phyloP scores from a whole-genome alignment of 2,329 filamentous ascomycete genomes.

The Trichoderma cornu-damae region DNA sequence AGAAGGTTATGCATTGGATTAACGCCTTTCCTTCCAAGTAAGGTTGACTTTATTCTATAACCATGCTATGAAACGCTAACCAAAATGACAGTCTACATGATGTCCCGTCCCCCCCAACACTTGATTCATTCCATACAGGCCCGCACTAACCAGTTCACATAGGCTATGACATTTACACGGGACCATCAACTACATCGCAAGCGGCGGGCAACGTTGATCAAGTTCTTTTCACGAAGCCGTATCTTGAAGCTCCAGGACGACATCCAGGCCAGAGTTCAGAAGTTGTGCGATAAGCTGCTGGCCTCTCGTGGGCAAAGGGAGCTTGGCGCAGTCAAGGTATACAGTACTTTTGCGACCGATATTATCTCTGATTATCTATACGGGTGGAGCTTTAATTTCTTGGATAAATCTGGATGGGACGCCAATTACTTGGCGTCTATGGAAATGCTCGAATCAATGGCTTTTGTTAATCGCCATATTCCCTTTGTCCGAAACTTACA shows the following conservation, averaged over 20 bases:
- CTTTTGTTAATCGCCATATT: constrained; percentile 19
- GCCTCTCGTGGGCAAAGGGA: constrained; percentile 1
- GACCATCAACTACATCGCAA: constrained; percentile 25
- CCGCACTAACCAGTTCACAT: neutral
- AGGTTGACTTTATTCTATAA: neutral
- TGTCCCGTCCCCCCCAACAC: neutral
- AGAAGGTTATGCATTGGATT: constrained; percentile 20
- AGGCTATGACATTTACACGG: constrained; percentile 11
- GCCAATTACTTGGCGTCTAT: constrained; percentile 18
- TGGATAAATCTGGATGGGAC: constrained; percentile 16
- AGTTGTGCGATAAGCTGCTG: constrained; percentile 21
- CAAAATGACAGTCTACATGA: neutral
- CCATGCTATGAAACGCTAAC: neutral
- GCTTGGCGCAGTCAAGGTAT: constrained; percentile 17
- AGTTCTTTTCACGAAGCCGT: constrained; percentile 24
- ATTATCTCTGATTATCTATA: constrained; percentile 29
- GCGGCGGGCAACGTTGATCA: constrained; percentile 22
- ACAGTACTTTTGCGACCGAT: constrained; percentile 26
- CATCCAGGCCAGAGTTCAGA: constrained; percentile 20
- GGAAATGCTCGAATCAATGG: constrained; percentile 19
- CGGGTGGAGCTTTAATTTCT: constrained; percentile 21
- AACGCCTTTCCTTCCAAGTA: constrained; percentile 18
- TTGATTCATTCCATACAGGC: neutral
- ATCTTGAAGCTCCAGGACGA: constrained; percentile 22
- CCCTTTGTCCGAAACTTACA: constrained; percentile 12